Evolutionary conservation across 2,329 filamentous ascomycete genomes (phyloP).

Genomic region (Byssoonygena ceratinophila): DNA sequence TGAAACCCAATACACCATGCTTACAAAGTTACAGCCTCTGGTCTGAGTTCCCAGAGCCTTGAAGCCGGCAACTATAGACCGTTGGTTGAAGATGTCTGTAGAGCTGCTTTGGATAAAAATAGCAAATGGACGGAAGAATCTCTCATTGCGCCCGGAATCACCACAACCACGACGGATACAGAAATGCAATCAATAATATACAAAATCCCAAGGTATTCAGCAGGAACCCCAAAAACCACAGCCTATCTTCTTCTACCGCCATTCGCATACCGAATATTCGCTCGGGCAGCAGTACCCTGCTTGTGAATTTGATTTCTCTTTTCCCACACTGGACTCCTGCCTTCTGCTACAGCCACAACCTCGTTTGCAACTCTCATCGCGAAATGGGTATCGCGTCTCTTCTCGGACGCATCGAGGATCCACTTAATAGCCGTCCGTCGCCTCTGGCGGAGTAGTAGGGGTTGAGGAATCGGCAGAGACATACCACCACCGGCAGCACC

Average conservation of each 20-base stretch:
- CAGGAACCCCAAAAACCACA: neutral
- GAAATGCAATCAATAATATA: neutral
- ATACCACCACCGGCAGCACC: slow-evolving; percentile 79
- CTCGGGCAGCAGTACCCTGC: slow-evolving; percentile 63
- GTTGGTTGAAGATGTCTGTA: no score
- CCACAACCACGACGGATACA: neutral
- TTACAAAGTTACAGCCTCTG: no score
- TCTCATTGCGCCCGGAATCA: neutral
- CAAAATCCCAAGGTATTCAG: neutral
- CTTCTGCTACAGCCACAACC: slow-evolving; percentile 78
- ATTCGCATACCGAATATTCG: slow-evolving; percentile 46
- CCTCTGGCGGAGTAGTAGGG: slow-evolving; percentile 63
- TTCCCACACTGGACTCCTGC: slow-evolving; percentile 74
- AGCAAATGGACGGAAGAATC: neutral
- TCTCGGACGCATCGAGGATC: slow-evolving; percentile 77
- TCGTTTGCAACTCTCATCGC: slow-evolving; percentile 73
- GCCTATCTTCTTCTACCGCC: neutral
- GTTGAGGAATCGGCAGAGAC: slow-evolving; percentile 70
- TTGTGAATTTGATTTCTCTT: slow-evolving; percentile 68
- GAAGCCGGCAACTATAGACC: no score
- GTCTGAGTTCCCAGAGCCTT: no score
- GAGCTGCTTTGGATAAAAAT: neutral
- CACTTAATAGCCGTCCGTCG: slow-evolving; percentile 70
- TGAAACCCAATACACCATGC: neutral
- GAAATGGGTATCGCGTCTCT: slow-evolving; percentile 63